Conservation (phyloP, 768 basidiomycete species). For the Ramaria sp. region DNA sequence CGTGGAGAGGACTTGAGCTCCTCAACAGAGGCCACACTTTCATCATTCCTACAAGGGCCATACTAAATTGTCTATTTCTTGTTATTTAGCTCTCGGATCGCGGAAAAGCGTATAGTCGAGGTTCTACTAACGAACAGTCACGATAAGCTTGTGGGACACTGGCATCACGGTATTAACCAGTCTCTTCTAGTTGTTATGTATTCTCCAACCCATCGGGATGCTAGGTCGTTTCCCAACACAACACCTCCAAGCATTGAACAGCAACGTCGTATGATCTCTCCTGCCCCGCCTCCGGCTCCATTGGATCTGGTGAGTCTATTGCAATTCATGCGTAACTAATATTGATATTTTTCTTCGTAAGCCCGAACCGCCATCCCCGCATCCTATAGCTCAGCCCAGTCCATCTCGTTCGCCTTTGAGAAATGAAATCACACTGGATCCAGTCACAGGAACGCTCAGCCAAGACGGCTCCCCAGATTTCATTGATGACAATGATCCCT, state of each 20-base stretch:
- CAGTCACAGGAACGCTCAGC: slow-evolving; percentile 36
- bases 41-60: not conserved
- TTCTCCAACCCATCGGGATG: not conserved
- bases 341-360: not conserved
- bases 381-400: slow-evolving; percentile 13
- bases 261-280: not conserved
- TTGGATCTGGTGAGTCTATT: slow-evolving; percentile 4
- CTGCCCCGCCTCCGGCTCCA: slow-evolving; percentile 5
- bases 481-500: slow-evolving; percentile 24
- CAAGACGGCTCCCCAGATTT: slow-evolving; percentile 25
- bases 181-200: not conserved
- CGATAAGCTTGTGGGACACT: not conserved
- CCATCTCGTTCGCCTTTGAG: slow-evolving; percentile 67
- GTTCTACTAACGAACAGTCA: not conserved
- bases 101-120: not conserved
- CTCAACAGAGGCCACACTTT: not conserved
- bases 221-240: not conserved
- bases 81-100: not conserved
- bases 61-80: not conserved
- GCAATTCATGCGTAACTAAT: not conserved
- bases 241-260: not conserved
- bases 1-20: not conserved
- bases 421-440: slow-evolving; percentile 47
- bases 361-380: not conserved
- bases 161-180: not conserved